A percentile compares a stretch with the other conserved stretches of the same genome.
Conservation (phyloP, 2,329 filamentous ascomycete genomes). For the Nigrograna mackinnonii region DNA sequence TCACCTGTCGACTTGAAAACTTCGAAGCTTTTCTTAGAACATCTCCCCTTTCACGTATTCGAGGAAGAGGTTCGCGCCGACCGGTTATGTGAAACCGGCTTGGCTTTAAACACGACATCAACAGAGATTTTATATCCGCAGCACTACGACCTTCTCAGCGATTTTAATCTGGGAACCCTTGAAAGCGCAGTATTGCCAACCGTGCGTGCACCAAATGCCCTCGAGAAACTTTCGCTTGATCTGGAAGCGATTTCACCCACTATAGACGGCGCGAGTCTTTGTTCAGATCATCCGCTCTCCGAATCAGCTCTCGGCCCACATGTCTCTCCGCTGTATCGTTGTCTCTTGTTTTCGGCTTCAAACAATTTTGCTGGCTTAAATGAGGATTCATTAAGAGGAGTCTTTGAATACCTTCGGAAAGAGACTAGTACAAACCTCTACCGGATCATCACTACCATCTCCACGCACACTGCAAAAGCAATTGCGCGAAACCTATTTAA, state of each 20-base stretch:
- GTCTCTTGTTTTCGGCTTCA: not conserved
- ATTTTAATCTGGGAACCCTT: not conserved
- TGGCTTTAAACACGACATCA: not conserved
- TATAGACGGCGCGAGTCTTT: not conserved
- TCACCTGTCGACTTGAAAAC: not conserved
- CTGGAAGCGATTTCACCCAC: not conserved
- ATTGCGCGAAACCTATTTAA: not conserved
- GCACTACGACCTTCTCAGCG: not conserved
- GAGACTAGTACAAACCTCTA: not conserved
- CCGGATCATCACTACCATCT: not conserved
- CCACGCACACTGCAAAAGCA: not conserved
- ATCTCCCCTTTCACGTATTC: too few relatives aligned
- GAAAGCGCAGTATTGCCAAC: not conserved
- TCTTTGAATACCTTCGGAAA: not conserved
- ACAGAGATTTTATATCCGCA: not conserved
- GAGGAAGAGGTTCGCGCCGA: not conserved
- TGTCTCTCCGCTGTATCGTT: not conserved
- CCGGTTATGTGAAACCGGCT: not conserved
- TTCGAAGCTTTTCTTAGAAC: too few relatives aligned
- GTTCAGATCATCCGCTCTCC: not conserved
- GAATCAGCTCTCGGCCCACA: not conserved
- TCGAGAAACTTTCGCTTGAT: not conserved
- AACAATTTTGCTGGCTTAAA: not conserved
- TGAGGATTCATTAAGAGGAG: not conserved
- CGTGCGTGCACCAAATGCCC: not conserved